phyloP scores from a whole-genome alignment of 306 rosid genomes.

The Fagus sylvatica region DNA sequence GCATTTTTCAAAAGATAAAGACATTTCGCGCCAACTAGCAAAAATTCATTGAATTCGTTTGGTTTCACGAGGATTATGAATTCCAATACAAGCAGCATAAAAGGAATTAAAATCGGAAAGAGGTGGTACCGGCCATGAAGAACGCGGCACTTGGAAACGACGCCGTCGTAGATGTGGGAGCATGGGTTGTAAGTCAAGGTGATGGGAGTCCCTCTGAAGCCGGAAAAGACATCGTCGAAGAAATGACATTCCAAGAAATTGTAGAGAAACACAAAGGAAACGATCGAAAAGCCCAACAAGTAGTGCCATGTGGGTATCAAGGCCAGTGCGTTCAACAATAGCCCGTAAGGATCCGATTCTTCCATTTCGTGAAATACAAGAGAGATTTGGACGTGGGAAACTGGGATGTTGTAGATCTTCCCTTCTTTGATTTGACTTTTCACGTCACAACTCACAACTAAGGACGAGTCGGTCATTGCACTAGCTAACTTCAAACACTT shows the following conservation, averaged over 20 bases:
- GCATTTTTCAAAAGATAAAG: background rate
- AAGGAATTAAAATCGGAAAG: background rate
- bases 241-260: slow-evolving; percentile 72
- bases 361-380: slow-evolving; percentile 9
- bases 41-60: background rate
- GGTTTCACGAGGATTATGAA: background rate
- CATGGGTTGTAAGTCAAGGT: slow-evolving; percentile 46
- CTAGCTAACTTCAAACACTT: no score
- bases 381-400: background rate
- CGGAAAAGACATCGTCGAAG: slow-evolving; percentile 52
- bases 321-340: slow-evolving; percentile 42
- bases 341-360: slow-evolving; percentile 36
- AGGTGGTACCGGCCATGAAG: slow-evolving; percentile 57
- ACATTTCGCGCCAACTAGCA: background rate
- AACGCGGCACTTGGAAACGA: slow-evolving; percentile 76
- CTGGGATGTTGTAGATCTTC: background rate
- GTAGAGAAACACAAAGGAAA: slow-evolving; percentile 41
- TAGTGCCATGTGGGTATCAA: slow-evolving; percentile 60
- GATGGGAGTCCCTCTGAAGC: slow-evolving; percentile 56
- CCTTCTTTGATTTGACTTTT: no score
- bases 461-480: no score
- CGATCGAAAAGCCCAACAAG: slow-evolving; percentile 25
- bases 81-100: no score
- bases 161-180: slow-evolving; percentile 54
- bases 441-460: no score